Evolutionary conservation across 176 grass and related monocot species (phyloP), one percentile per base, ranked within the genome.

Genomic region (Rhynchospora pubera): DNA sequence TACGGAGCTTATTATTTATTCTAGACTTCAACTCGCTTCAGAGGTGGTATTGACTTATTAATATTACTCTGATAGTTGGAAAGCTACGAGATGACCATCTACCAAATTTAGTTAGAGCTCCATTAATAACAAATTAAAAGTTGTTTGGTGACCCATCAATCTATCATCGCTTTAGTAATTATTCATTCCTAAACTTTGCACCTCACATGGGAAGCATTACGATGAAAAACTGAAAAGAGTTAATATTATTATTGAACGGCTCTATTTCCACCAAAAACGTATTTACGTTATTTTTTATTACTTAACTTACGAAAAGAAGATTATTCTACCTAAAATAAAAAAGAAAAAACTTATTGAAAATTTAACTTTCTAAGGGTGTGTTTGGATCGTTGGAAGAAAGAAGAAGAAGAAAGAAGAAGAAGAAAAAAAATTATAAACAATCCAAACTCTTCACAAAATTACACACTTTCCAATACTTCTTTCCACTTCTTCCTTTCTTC

Each of bases 61-160:
- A 5, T 39, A 39, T 74, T 52, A 74, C 70, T 74, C 51, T 2
- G 16, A 75, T 53, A 76, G 6, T 28, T 76, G 48, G 71, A 48
- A 55, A 76, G 23, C 45, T 16, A 32, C 0, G 55, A 16, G 11
- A 81, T 60, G 42, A 46, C 39, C 13, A 81, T 81, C 60, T 65
- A 81, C 58, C 59, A 81, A 81, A 45, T 65, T 81, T 65, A 66
- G 79, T 45, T 81, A 65, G 9, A 12, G 39, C 59, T 47, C 56
- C 46, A 64, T 65, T 81, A 26, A 65, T 63, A 65, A 81, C 42
- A 81, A 22, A 65, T 64, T 48, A 44, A 62, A 81, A 28, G 45
- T 81, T 5, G 43, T 65, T 81, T 18, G 79, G 42, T 81, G 39
- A 81, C 46, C 59, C 24, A 50, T 66, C 58, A 50, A 19, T 24